phyloP scores from a whole-genome alignment of 2,329 filamentous ascomycete species.

The Aspergillus uvarum region DNA sequence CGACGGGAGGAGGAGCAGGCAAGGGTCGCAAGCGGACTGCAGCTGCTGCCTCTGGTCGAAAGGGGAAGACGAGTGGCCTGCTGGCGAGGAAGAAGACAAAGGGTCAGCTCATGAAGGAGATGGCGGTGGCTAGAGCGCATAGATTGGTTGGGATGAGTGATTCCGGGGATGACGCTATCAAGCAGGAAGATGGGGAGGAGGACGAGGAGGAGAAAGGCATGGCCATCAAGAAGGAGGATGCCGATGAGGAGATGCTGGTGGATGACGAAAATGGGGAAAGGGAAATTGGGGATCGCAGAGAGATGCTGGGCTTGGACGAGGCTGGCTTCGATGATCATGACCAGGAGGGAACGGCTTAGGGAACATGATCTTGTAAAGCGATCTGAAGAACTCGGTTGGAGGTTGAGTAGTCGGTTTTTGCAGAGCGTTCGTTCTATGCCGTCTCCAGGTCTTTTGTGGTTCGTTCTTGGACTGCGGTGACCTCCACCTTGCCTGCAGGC shows the following conservation, averaged over 20 bases:
- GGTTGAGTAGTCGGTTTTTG: too few relatives aligned
- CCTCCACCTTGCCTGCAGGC: too few relatives aligned
- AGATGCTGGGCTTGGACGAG: not conserved
- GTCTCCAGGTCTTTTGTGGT: too few relatives aligned
- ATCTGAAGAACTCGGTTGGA: too few relatives aligned
- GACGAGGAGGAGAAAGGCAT: not conserved
- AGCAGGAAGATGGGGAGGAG: not conserved
- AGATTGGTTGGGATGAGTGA: slow-evolving; percentile 2
- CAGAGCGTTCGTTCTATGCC: too few relatives aligned
- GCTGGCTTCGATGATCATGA: too few relatives aligned
- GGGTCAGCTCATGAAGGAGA: slow-evolving; percentile 7
- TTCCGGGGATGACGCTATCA: not conserved
- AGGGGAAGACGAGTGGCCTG: not conserved
- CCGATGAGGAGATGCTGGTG: not conserved
- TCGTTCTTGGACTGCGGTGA: too few relatives aligned
- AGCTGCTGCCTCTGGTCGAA: not conserved
- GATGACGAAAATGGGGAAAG: not conserved
- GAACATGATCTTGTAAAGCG: too few relatives aligned
- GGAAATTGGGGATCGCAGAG: not conserved
- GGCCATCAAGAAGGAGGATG: not conserved
- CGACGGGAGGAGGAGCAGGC: not conserved
- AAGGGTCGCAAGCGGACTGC: not conserved
- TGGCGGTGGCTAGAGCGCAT: slow-evolving; percentile 13
- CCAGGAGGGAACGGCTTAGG: too few relatives aligned
- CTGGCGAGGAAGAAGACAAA: slow-evolving; percentile 15